A percentile compares a stretch with the other conserved stretches of the same genome.
phyloP scores from a whole-genome alignment of 177 flowering plant genomes.

The Vitis hybrid region DNA sequence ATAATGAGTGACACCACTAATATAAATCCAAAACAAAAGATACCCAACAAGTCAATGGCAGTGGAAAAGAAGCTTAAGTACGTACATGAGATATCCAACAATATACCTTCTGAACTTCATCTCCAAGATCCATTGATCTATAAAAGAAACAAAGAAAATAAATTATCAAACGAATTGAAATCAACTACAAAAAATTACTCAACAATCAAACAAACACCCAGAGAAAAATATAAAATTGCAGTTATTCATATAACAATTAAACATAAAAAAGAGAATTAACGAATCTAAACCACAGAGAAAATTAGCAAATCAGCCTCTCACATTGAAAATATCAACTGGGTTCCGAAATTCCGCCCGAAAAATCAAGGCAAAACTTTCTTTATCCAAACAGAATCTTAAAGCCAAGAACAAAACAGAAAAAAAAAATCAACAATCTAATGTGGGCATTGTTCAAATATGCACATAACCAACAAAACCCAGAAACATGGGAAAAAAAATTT shows the following conservation, averaged over 20 bases:
- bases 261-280: neutral
- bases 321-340: neutral
- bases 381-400: neutral
- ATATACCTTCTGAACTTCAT: conserved; percentile 10
- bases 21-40: no score
- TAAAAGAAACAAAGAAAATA: neutral
- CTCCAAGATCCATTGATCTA: conserved; percentile 21
- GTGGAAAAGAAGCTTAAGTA: neutral
- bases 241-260: neutral
- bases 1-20: neutral
- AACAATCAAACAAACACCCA: neutral
- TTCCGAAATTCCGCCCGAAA: neutral
- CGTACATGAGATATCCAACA: conserved; percentile 16
- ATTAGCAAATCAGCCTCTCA: neutral
- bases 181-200: neutral
- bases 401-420: neutral
- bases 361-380: neutral
- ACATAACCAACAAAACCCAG: neutral
- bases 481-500: neutral
- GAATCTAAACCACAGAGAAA: no score
- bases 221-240: neutral
- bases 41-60: neutral
- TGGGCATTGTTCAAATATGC: neutral
- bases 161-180: neutral
- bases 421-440: neutral